Conservation (phyloP, 2,329 filamentous ascomycete genomes). For the Nigrospora sphaerica region DNA sequence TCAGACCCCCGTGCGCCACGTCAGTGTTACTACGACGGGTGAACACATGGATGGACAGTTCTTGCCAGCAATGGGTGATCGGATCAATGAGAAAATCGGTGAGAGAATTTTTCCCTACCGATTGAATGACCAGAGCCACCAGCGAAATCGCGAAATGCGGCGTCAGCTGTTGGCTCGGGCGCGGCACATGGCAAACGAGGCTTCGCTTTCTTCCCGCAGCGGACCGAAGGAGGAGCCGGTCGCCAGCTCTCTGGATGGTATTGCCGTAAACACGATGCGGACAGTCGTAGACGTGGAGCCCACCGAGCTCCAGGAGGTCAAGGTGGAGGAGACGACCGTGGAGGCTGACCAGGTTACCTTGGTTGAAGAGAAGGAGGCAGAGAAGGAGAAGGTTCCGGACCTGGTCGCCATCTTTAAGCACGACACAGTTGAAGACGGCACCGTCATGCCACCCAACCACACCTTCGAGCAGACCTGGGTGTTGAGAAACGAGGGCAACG, state of each 20-base stretch:
- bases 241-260: constrained; percentile 39
- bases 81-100: constrained; percentile 3
- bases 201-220: constrained; percentile 17
- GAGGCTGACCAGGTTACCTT: constrained; percentile 5
- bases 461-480: constrained; percentile 89
- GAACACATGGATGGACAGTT: constrained; percentile 63
- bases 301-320: constrained; percentile 27
- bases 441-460: constrained; percentile 59
- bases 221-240: constrained; percentile 46
- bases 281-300: constrained; percentile 70
- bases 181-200: constrained; percentile 4
- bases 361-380: constrained; percentile 13
- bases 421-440: constrained; percentile 76
- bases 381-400: constrained; percentile 18
- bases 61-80: constrained; percentile 69
- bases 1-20: constrained; percentile 83
- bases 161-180: constrained; percentile 4
- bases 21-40: constrained; percentile 77
- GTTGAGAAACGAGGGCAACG: constrained; percentile 74
- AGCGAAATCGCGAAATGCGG: no score
- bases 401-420: constrained; percentile 59
- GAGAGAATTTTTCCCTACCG: no score
- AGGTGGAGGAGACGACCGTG: constrained; percentile 13
- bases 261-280: constrained; percentile 49
- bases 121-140: no score